These are phyloP conservation scores for Coleophoma eucalyptorum DNA, from an alignment of 2,329 filamentous ascomycete species.

Conservation along the genomic window DNA sequence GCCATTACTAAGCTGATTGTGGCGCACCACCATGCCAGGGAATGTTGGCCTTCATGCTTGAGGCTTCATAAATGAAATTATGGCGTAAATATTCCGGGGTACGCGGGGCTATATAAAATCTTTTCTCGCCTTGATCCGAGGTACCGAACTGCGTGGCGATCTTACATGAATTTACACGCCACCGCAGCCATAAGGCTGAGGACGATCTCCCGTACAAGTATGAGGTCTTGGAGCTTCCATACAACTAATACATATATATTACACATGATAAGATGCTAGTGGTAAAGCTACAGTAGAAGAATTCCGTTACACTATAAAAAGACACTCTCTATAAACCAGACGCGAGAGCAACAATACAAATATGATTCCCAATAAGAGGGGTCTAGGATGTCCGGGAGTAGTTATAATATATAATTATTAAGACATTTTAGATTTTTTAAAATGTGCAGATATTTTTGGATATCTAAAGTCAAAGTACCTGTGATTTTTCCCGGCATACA, in stretches of 20 bases:
- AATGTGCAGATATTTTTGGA: constrained; percentile 1
- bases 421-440: background rate
- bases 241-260: background rate
- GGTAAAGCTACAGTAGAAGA: background rate
- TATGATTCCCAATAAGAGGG: background rate
- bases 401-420: background rate
- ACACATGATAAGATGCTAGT: background rate
- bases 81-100: too few relatives aligned
- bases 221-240: background rate
- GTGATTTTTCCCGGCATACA: background rate
- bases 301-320: background rate
- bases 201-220: background rate
- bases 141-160: background rate
- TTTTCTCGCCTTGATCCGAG: background rate
- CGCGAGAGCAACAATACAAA: background rate
- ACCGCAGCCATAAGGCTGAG: background rate
- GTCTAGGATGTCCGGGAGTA: constrained; percentile 1
- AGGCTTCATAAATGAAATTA: too few relatives aligned
- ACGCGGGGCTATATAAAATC: background rate
- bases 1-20: background rate
- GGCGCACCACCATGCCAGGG: too few relatives aligned
- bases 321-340: background rate
- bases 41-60: too few relatives aligned
- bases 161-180: background rate
- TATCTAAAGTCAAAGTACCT: background rate